Percentiles rank a stretch among this genome's conserved stretches.
These are phyloP conservation scores for Neolentinus lepideus DNA, from an alignment of 1,284 basidiomycete species.

Conservation along the genomic window DNA sequence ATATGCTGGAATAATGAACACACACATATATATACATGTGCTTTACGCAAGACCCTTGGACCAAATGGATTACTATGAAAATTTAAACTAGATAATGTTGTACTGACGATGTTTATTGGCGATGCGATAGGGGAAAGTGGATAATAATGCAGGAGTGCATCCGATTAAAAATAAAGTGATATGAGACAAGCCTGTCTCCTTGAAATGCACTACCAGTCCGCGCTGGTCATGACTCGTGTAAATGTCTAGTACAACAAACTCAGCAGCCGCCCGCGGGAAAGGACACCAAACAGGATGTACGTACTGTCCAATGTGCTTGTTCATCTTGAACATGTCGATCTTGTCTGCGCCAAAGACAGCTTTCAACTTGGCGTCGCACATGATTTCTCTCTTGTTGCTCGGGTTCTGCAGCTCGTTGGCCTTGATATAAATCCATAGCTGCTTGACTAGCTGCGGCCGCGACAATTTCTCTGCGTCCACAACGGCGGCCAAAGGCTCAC, in stretches of 20 bases:
- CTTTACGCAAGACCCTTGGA: too few relatives aligned
- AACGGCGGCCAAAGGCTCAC: slow-evolving; percentile 56
- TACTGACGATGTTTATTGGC: not conserved
- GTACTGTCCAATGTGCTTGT: slow-evolving; percentile 72
- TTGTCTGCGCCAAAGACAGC: slow-evolving; percentile 71
- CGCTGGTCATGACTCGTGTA: not conserved
- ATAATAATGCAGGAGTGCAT: not conserved
- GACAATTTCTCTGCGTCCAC: slow-evolving; percentile 57
- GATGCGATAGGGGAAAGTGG: not conserved
- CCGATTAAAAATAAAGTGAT: not conserved
- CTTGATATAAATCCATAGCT: slow-evolving; percentile 83
- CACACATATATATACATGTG: too few relatives aligned
- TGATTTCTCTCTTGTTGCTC: slow-evolving; percentile 68
- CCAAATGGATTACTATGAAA: not conserved
- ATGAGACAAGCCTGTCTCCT: not conserved
- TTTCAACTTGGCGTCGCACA: slow-evolving; percentile 67
- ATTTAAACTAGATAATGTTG: not conserved
- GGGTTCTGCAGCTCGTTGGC: slow-evolving; percentile 75
- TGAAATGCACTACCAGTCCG: not conserved
- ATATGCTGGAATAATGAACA: too few relatives aligned
- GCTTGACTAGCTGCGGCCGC: slow-evolving; percentile 85
- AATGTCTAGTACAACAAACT: not conserved
- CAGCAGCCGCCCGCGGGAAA: not conserved
- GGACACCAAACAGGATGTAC: slow-evolving; percentile 20
- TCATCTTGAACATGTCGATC: slow-evolving; percentile 86